These are phyloP conservation scores for Boletus vinaceobasis DNA, from an alignment of 768 basidiomycete genomes.

Conservation along the genomic window DNA sequence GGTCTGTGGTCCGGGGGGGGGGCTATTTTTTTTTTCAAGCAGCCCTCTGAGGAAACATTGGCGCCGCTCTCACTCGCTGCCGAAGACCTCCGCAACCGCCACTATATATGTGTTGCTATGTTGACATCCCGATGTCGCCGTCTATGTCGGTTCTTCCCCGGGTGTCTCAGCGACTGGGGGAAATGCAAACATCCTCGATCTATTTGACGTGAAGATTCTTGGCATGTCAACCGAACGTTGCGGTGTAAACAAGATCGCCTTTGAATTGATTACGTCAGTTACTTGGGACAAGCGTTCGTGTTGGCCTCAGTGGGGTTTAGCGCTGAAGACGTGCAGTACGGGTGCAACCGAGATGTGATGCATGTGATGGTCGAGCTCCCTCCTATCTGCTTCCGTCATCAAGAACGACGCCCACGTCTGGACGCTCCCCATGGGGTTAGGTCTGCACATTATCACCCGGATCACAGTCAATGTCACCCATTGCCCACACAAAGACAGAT, in stretches of 20 bases:
- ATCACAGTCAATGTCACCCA: not conserved
- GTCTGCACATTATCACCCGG: not conserved
- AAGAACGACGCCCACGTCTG: not conserved
- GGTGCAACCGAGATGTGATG: not conserved
- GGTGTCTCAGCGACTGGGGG: constrained; percentile 1
- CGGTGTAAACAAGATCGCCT: not conserved
- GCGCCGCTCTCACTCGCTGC: not conserved
- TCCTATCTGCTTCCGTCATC: not conserved
- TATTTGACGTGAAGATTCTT: not conserved
- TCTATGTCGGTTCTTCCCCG: not conserved
- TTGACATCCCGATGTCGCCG: not conserved
- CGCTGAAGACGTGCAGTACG: not conserved
- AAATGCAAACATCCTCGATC: not conserved
- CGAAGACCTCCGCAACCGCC: constrained; percentile 1
- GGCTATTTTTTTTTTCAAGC: not conserved
- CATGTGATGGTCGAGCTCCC: not conserved
- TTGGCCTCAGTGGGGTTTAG: not conserved
- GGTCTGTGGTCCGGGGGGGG: not conserved
- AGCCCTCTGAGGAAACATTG: not conserved
- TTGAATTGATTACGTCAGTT: not conserved
- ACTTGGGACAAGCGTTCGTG: not conserved
- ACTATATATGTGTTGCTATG: not conserved
- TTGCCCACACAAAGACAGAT: not conserved
- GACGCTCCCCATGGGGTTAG: not conserved
- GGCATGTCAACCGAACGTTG: constrained; percentile 1